A percentile compares a stretch with the other conserved stretches of the same genome.
phyloP scores from a whole-genome alignment of 2,329 filamentous ascomycete genomes.

The Corniculantispora saksenae region DNA sequence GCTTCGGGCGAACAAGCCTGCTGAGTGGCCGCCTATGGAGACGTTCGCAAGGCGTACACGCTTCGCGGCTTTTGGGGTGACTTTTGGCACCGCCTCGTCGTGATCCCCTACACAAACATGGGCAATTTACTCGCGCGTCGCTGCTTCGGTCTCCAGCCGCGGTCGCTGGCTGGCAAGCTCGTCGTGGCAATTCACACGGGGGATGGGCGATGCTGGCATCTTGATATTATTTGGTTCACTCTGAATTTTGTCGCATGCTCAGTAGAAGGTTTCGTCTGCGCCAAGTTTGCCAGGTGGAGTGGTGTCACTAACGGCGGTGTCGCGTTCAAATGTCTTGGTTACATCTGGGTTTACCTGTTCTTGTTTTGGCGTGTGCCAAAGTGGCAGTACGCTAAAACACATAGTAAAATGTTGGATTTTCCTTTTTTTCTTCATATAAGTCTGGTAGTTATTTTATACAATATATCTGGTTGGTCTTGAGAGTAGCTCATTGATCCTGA shows the following conservation, averaged over 20 bases:
- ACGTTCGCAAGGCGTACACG: too few species aligned
- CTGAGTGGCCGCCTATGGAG: too few species aligned
- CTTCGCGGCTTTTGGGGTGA: not conserved
- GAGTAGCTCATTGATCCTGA: conserved; percentile 1
- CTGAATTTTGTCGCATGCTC: not conserved
- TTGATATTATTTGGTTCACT: not conserved
- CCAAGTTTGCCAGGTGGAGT: not conserved
- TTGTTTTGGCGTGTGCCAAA: conserved; percentile 5
- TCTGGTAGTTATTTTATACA: not conserved
- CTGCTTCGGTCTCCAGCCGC: not conserved
- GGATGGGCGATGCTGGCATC: not conserved
- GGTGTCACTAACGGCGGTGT: too few species aligned
- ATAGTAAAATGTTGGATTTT: not conserved
- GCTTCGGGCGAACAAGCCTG: too few species aligned
- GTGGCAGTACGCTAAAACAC: not conserved
- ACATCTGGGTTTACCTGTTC: not conserved
- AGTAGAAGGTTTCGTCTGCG: not conserved
- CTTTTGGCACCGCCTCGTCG: conserved; percentile 2
- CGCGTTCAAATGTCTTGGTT: not conserved
- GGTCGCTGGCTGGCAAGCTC: not conserved
- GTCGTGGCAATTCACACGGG: not conserved
- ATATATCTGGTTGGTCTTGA: conserved; percentile 6
- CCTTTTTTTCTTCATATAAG: not conserved
- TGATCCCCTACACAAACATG: not conserved
- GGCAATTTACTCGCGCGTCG: not conserved